phyloP scores from a whole-genome alignment of 768 basidiomycete species.

The Xanthoconium purpureum region DNA sequence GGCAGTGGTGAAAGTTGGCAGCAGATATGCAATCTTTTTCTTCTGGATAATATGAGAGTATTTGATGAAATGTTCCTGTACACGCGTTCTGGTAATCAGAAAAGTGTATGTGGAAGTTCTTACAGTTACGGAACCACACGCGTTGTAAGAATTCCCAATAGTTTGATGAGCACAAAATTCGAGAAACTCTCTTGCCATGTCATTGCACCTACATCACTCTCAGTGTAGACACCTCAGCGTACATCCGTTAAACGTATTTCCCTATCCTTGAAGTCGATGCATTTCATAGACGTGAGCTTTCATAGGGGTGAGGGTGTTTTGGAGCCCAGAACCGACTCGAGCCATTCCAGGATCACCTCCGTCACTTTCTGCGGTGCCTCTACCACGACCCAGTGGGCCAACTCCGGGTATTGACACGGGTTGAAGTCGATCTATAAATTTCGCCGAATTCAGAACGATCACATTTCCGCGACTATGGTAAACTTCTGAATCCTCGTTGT shows the following conservation, averaged over 20 bases:
- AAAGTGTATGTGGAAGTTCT: background rate
- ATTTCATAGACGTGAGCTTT: background rate
- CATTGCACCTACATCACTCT: background rate
- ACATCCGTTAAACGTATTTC: background rate
- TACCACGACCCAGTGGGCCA: conserved; percentile 72
- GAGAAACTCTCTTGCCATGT: too few relatives aligned
- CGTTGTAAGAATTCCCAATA: background rate
- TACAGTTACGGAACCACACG: too few relatives aligned
- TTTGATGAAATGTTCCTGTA: background rate
- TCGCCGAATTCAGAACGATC: conserved; percentile 42
- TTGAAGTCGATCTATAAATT: conserved; percentile 50
- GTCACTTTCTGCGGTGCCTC: conserved; percentile 58
- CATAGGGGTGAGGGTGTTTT: conserved; percentile 1
- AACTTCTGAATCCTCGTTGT: too few relatives aligned
- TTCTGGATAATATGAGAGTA: too few relatives aligned
- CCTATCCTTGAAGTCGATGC: background rate
- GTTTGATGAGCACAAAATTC: background rate
- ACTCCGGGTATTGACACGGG: conserved; percentile 50
- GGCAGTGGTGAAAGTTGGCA: too few relatives aligned
- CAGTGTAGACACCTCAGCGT: background rate
- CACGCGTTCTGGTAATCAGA: background rate
- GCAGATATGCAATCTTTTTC: background rate
- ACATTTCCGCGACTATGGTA: too few relatives aligned
- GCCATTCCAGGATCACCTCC: conserved; percentile 45
- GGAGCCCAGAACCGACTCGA: conserved; percentile 23